Evolutionary conservation across 164 flowering plant genomes (phyloP).

Genomic region (Chimonanthus praecox): DNA sequence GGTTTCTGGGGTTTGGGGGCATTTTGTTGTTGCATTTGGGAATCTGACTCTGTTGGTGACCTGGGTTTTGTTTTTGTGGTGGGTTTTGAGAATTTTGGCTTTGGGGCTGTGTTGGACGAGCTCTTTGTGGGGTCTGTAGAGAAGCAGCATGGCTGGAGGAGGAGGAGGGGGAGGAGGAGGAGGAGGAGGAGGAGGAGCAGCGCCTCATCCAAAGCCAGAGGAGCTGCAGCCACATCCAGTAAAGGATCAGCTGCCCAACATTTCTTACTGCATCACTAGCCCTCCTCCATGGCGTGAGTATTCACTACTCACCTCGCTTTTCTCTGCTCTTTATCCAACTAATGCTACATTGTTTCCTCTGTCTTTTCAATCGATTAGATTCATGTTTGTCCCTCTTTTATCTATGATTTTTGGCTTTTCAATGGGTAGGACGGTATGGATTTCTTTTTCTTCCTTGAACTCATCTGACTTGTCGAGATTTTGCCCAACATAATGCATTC

Average conservation of each 20-base stretch:
- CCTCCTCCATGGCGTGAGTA: constrained; percentile 91
- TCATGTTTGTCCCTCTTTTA: neutral
- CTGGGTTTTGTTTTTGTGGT: neutral
- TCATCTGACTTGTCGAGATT: neutral
- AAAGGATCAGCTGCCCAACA: constrained; percentile 64
- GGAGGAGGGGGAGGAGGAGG: constrained; percentile 11
- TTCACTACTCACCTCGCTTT: neutral
- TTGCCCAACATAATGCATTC: neutral
- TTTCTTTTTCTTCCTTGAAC: neutral
- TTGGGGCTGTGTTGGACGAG: neutral
- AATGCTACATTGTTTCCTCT: neutral
- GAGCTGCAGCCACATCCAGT: constrained; percentile 72
- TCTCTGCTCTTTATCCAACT: neutral
- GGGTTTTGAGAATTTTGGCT: neutral
- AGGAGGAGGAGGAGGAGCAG: constrained; percentile 39
- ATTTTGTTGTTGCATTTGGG: neutral
- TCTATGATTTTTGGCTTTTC: neutral
- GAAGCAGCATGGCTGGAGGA: constrained; percentile 4
- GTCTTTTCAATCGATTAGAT: neutral
- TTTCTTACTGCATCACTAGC: constrained; percentile 71
- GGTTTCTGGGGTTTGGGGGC: neutral
- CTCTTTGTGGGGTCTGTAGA: neutral
- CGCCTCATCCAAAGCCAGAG: constrained; percentile 64
- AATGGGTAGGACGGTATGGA: neutral
- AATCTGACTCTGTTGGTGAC: neutral